These are phyloP conservation scores for Dryas alaskensis DNA, from an alignment of 306 rosid species.

Conservation along the genomic window DNA sequence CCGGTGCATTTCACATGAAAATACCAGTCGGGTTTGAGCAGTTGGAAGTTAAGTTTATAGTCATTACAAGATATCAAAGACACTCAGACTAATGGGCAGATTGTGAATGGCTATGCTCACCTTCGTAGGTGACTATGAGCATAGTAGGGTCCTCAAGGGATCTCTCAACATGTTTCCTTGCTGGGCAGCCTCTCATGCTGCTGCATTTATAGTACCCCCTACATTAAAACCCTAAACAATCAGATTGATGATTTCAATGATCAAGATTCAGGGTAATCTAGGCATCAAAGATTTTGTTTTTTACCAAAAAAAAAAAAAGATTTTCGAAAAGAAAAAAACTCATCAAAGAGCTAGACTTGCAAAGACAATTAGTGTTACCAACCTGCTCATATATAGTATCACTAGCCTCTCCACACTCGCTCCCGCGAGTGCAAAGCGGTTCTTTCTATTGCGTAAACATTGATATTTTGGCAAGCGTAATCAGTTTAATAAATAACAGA, in stretches of 20 bases:
- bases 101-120: conserved; percentile 67
- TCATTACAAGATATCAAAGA: not conserved
- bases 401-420: no score
- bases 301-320: no score
- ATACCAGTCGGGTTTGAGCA: not conserved
- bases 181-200: conserved; percentile 99
- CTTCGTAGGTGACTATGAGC: conserved; percentile 92
- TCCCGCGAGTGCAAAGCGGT: no score
- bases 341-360: not conserved
- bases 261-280: not conserved
- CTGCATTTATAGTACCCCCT: conserved; percentile 99
- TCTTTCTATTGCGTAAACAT: no score
- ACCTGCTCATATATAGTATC: no score
- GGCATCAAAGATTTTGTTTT: no score
- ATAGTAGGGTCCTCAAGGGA: conserved; percentile 85
- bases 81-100: conserved; percentile 29
- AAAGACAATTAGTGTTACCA: no score
- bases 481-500: no score
- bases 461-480: no score
- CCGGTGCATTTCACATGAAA: not conserved
- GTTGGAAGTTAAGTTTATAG: not conserved
- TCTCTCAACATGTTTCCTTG: conserved; percentile 93
- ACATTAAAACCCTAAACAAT: conserved; percentile 14
- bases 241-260: not conserved
- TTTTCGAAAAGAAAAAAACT: no score